Percentiles rank a stretch among this genome's conserved stretches.
Conservation (phyloP, 2,329 filamentous ascomycete species). For the Fusarium sp. region DNA sequence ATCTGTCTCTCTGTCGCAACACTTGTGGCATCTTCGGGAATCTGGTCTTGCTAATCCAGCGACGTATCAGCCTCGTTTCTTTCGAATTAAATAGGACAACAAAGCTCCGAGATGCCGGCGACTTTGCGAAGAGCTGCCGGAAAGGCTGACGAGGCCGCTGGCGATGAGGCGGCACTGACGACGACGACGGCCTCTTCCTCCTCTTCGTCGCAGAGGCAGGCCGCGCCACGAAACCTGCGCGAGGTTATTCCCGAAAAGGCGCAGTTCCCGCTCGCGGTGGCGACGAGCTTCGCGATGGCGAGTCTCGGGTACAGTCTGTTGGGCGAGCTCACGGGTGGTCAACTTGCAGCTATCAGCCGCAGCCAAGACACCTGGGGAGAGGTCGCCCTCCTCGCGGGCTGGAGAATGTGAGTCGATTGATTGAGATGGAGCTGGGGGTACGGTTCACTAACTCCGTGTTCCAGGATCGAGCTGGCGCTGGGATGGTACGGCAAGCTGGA, state of each 20-base stretch:
- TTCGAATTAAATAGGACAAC: slow-evolving; percentile 1
- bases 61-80: slow-evolving; percentile 1
- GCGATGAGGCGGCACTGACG: slow-evolving; percentile 29
- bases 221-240: slow-evolving; percentile 26
- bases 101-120: slow-evolving; percentile 30
- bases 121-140: slow-evolving; percentile 37
- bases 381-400: slow-evolving; percentile 61
- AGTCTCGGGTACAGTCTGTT: slow-evolving; percentile 69
- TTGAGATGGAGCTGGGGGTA: neutral
- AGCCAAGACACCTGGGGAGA: slow-evolving; percentile 68
- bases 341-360: slow-evolving; percentile 72
- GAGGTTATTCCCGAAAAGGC: slow-evolving; percentile 51
- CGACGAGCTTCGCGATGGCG: slow-evolving; percentile 68
- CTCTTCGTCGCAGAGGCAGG: slow-evolving; percentile 12
- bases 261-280: slow-evolving; percentile 62
- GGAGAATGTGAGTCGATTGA: slow-evolving; percentile 61
- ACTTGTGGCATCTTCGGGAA: neutral
- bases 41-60: slow-evolving; percentile 9
- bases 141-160: slow-evolving; percentile 23
- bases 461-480: slow-evolving; percentile 71
- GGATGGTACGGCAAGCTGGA: slow-evolving; percentile 80
- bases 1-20: slow-evolving; percentile 16
- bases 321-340: slow-evolving; percentile 65
- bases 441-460: slow-evolving; percentile 10
- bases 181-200: slow-evolving; percentile 26